phyloP scores from a whole-genome alignment of 139 green algal species.

The Chlamydomonas urium region DNA sequence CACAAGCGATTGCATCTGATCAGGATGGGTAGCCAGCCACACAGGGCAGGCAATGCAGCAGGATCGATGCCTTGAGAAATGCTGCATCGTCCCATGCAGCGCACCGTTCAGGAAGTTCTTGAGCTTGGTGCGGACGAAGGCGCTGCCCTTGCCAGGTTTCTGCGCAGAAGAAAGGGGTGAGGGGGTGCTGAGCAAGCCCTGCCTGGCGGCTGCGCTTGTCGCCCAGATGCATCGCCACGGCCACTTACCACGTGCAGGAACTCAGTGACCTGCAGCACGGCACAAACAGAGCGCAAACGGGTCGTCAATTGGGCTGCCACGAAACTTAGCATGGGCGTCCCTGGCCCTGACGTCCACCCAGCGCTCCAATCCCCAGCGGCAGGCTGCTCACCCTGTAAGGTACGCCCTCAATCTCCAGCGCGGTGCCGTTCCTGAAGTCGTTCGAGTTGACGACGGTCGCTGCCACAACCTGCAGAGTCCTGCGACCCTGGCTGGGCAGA shows the following conservation, averaged over 20 bases:
- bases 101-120: slow-evolving; percentile 91
- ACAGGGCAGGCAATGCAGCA: no score
- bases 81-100: no score
- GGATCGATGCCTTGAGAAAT: no score
- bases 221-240: no score
- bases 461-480: slow-evolving; percentile 10
- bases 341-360: not conserved
- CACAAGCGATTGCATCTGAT: no score
- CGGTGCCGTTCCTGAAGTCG: slow-evolving; percentile 92
- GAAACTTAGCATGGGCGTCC: not conserved
- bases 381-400: slow-evolving; percentile 17
- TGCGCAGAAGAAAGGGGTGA: not conserved
- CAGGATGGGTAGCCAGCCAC: no score
- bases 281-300: no score
- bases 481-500: no score
- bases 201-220: not conserved
- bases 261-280: slow-evolving; percentile 50
- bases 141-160: slow-evolving; percentile 96
- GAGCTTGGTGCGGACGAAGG: slow-evolving; percentile 97
- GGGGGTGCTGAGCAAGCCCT: no score
- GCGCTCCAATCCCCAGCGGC: no score
- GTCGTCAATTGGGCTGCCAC: not conserved
- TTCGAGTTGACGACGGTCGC: slow-evolving; percentile 67
- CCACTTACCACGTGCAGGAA: slow-evolving; percentile 86
- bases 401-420: slow-evolving; percentile 81